Conservation (phyloP, 441 rosid genomes). For the Erysimum cheiri region DNA sequence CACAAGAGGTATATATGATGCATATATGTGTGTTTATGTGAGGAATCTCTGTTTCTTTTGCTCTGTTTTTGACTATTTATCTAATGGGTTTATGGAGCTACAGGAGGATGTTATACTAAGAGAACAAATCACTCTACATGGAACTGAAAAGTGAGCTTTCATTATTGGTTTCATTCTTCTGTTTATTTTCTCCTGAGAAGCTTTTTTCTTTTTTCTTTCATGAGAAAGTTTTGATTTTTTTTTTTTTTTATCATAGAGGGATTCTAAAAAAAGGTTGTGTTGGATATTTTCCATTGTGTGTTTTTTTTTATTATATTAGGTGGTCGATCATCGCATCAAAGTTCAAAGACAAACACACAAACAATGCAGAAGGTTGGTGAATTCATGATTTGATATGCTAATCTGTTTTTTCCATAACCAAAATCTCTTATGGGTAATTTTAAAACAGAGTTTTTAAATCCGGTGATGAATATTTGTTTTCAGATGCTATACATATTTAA, state of each 20-base stretch:
- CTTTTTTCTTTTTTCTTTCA: conserved; percentile 9
- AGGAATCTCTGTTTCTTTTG: no score
- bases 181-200: background rate
- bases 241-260: conserved; percentile 1
- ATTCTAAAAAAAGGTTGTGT: background rate
- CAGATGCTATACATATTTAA: conserved; percentile 97
- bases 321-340: conserved; percentile 90
- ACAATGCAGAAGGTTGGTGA: conserved; percentile 88
- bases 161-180: conserved; percentile 4
- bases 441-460: conserved; percentile 1
- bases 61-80: no score
- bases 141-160: conserved; percentile 78
- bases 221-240: conserved; percentile 22
- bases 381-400: background rate
- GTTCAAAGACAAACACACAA: conserved; percentile 90
- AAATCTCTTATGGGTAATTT: background rate
- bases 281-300: conserved; percentile 6
- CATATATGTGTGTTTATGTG: no score
- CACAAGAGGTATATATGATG: no score
- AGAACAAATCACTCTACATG: conserved; percentile 81
- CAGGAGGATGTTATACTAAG: conserved; percentile 76
- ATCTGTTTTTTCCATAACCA: background rate
- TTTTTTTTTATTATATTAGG: conserved; percentile 47
- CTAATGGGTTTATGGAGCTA: no score
- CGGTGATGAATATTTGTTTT: conserved; percentile 39